Conservation (phyloP, 352 stramenopile species). For the Pythium guiyangense region DNA sequence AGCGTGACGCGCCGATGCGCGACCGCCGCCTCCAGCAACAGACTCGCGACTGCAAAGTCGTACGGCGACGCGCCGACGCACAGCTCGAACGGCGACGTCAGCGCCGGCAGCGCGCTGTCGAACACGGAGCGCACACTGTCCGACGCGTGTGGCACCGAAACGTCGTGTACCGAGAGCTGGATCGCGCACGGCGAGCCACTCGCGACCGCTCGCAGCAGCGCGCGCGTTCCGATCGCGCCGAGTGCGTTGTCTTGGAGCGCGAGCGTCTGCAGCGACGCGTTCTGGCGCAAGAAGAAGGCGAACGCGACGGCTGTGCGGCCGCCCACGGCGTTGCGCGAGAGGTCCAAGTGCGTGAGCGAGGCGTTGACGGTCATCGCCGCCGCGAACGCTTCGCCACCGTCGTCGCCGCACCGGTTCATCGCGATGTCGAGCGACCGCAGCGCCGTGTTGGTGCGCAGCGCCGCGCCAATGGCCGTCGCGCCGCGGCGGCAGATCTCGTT, state of each 20-base stretch:
- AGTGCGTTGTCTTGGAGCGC: slow-evolving; percentile 59
- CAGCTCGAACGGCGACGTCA: slow-evolving; percentile 58
- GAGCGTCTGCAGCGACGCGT: slow-evolving; percentile 31
- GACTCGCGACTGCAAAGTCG: slow-evolving; percentile 48
- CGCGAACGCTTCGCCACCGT: slow-evolving; percentile 54
- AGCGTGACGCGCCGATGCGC: slow-evolving; percentile 34
- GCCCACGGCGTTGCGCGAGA: slow-evolving; percentile 57
- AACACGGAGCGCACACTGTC: slow-evolving; percentile 34
- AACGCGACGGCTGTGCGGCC: slow-evolving; percentile 51
- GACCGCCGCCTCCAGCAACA: slow-evolving; percentile 44
- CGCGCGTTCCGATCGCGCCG: slow-evolving; percentile 44
- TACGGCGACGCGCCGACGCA: slow-evolving; percentile 50
- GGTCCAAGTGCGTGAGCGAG: slow-evolving; percentile 40
- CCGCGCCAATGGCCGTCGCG: slow-evolving; percentile 45
- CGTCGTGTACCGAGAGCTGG: slow-evolving; percentile 45
- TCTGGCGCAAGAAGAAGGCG: slow-evolving; percentile 48
- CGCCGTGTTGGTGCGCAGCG: slow-evolving; percentile 46
- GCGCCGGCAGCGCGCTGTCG: slow-evolving; percentile 43
- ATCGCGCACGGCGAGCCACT: slow-evolving; percentile 52
- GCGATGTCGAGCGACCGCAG: slow-evolving; percentile 42
- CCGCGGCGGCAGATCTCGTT: slow-evolving; percentile 59
- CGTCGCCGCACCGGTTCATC: slow-evolving; percentile 71
- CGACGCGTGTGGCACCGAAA: slow-evolving; percentile 20
- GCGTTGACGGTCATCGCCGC: slow-evolving; percentile 44
- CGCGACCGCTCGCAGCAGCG: slow-evolving; percentile 43